Evolutionary conservation across 148 eudicot species (phyloP).

Genomic region (Bassia scoparia): DNA sequence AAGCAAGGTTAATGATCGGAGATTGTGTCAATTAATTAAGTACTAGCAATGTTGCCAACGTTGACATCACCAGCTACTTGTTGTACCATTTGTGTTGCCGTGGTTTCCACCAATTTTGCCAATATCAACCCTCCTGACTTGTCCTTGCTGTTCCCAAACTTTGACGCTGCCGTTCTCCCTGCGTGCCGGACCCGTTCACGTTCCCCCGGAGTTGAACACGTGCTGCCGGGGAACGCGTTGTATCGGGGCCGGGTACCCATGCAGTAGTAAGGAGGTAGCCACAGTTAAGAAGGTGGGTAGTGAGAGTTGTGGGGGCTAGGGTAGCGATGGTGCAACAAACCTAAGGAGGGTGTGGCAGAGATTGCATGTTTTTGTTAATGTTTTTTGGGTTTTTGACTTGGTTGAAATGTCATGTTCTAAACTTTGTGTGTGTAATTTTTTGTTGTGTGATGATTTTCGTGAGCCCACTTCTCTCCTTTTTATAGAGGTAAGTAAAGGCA

Average conservation of each 20-base stretch:
- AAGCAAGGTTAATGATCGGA: not conserved
- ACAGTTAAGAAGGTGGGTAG: slow-evolving; percentile 20
- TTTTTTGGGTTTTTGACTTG: not conserved
- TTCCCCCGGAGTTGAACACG: slow-evolving; percentile 31
- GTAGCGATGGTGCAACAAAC: slow-evolving; percentile 8
- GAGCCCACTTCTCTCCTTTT: not conserved
- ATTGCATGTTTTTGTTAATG: slow-evolving; percentile 20
- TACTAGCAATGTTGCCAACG: slow-evolving; percentile 24
- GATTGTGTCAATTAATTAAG: not conserved
- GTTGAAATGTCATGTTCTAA: not conserved
- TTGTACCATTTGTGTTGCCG: slow-evolving; percentile 14
- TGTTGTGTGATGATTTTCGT: too few species aligned
- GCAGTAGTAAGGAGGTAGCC: slow-evolving; percentile 28
- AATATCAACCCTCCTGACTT: slow-evolving; percentile 22
- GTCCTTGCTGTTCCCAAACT: slow-evolving; percentile 16
- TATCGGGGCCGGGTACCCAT: slow-evolving; percentile 33
- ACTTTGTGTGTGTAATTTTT: not conserved
- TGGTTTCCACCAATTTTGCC: slow-evolving; percentile 24
- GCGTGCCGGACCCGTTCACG: slow-evolving; percentile 28
- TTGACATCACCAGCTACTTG: slow-evolving; percentile 19
- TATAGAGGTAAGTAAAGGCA: not conserved
- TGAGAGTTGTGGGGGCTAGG: slow-evolving; percentile 11
- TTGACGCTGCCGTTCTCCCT: slow-evolving; percentile 22
- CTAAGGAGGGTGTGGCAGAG: slow-evolving; percentile 21
- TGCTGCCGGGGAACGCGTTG: slow-evolving; percentile 32